Base-by-base conservation (phyloP, 2,329 filamentous ascomycete species). In the Penicillium vulpinum region DNA sequence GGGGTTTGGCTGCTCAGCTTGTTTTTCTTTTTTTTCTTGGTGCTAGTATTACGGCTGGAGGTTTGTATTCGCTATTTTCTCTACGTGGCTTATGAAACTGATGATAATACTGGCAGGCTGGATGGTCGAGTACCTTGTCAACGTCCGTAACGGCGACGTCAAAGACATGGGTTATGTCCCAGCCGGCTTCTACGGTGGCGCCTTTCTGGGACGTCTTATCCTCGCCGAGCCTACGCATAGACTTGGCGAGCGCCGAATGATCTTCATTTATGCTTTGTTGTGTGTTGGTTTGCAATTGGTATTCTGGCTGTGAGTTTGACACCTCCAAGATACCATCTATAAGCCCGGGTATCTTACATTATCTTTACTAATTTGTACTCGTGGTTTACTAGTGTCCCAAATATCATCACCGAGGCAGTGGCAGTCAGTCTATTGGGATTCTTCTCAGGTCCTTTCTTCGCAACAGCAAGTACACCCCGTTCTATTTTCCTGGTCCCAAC, bases 11-110 rank as follows among this genome's bases (percentile, higher is more conserved):
- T 85, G 0, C 66, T 88, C 3, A 84, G 84, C 47, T 52, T 85
- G 2, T 88, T 86, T 68, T 88, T 84, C 72, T 88, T 88, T 72
- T 86, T 87, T 82, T 83, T 50, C 74, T 88, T 0, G 85, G 86
- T 0, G 80, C 79, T 0, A 68, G 66, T 1, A 78, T 85, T 2
- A 88, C 85, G 0, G 81, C 83, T 22, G 63, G 68, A 11, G 77
- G 77, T 70, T 63, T 31, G 67, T 55, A 8, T 22, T 18, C 24
- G 24, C 0, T 7, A 7, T 2, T 11, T n/a, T 10, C 6, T 6
- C 10, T 0, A 5, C 4, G 10, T 46, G 15, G 9, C 18, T 18
- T 33, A 10, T 5, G 9, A 18, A 38, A 47, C 45, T 58, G 10
- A 53, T 7, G 2, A 9, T 13, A 21, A 8, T 26, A n/a, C n/a